Evolutionary conservation across 345 rosid genomes (phyloP).

Genomic region (Toxicodendron radicans): DNA sequence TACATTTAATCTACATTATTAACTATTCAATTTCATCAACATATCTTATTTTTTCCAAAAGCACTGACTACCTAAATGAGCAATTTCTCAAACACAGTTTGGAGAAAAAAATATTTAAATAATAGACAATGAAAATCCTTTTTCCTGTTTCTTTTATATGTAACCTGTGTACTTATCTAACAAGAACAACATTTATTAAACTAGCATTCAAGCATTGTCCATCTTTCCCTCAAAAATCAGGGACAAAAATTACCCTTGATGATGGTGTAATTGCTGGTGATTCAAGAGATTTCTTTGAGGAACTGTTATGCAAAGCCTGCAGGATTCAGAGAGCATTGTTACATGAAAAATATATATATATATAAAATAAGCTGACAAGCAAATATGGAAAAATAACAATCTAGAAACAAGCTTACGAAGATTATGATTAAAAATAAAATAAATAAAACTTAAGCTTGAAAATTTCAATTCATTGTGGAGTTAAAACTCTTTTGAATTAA

Average conservation of each 20-base stretch:
- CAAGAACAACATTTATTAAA: background rate
- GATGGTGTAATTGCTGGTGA: slow-evolving; percentile 33
- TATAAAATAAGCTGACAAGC: background rate
- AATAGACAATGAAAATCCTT: background rate
- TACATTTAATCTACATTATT: slow-evolving; percentile 2
- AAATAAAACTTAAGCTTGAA: slow-evolving; percentile 2
- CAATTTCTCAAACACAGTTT: background rate
- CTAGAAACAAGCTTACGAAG: background rate
- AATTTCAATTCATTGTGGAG: background rate
- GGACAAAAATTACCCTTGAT: slow-evolving; percentile 40
- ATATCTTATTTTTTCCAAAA: background rate
- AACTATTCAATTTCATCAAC: background rate
- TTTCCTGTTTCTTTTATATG: background rate
- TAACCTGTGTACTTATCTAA: background rate
- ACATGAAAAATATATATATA: background rate
- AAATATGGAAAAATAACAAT: background rate
- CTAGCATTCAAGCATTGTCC: background rate
- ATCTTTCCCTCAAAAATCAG: background rate
- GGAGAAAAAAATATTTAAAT: background rate
- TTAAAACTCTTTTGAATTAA: background rate
- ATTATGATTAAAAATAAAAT: background rate
- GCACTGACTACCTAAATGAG: background rate
- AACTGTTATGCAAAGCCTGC: slow-evolving; percentile 44
- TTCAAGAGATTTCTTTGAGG: slow-evolving; percentile 36
- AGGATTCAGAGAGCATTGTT: slow-evolving; percentile 12